Base-by-base conservation (phyloP, 2,329 filamentous ascomycete species). In the Penicillium hordei region DNA sequence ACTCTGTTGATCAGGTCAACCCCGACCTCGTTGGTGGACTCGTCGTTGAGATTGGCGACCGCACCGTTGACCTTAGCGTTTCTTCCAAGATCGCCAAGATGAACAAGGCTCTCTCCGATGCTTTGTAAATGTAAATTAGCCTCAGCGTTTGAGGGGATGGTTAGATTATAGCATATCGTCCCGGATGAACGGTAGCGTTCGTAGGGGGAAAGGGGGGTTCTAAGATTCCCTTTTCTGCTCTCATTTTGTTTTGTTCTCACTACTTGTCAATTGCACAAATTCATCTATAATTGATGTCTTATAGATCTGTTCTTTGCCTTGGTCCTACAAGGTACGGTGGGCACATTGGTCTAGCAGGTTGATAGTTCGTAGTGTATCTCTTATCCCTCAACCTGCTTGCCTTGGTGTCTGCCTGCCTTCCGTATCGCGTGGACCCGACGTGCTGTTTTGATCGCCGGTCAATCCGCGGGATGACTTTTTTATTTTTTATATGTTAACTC, bases 101-200 rank as follows among this genome's bases (percentile, higher is more conserved):
- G 86, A 99, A 99, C 91, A 99, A 97, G 89, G 88, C 96, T 77
- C 89, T 99, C 76, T 93, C 86, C 70, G 94, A 99, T 81, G 85
- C 89, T 79, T 84, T 99, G 90, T 99, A 96, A 90, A 92, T 78
- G 75, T 69, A 66, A 68, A 66, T 65, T 66, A 65, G 55, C 59
- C 59, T 58, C 42, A 39, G 59, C 60, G 56, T 66, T 65, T 58
- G 58, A 56, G 63, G 56, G 60, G 53, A 58, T 63, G 62, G 51
- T 62, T 60, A 62, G 57, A 66, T 33, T 63, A 62, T 64, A 62
- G 62, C 59, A 66, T 64, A 56, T 60, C 59, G 49, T 65, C 65
- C 65, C 62, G 62, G 60, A 63, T 67, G 63, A 66, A 65, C 65
- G 65, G 62, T 67, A 67, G 62, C 65, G 65, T 65, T 61, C 57